Percentiles rank a stretch among this genome's conserved stretches.
phyloP scores from a whole-genome alignment of 208 protist species.

The Trypanosoma caninum region DNA sequence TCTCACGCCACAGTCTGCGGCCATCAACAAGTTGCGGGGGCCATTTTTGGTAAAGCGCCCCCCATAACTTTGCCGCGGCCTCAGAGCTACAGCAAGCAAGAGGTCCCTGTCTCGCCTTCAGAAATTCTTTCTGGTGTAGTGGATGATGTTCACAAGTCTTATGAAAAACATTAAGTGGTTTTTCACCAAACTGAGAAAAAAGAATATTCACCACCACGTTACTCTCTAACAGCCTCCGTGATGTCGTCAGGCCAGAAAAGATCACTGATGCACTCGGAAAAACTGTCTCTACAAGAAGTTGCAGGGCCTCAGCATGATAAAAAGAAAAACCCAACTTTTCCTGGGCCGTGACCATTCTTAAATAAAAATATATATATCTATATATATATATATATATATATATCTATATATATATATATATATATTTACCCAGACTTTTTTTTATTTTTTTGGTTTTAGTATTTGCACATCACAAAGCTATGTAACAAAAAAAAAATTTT shows the following conservation, averaged over 20 bases:
- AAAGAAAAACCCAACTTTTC: neutral
- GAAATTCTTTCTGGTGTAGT: neutral
- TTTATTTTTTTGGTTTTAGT: neutral
- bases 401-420: slow-evolving; percentile 15
- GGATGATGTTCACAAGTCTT: too few species aligned
- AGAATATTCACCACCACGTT: neutral
- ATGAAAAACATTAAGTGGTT: too few species aligned
- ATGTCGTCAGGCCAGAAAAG: neutral
- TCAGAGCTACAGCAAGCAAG: slow-evolving; percentile 3
- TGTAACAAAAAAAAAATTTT: neutral
- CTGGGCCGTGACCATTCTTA: neutral
- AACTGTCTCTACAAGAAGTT: slow-evolving; percentile 2
- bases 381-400: slow-evolving; percentile 19
- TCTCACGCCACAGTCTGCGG: slow-evolving; percentile 4
- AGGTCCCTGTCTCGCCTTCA: slow-evolving; percentile 12
- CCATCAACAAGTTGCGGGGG: slow-evolving; percentile 6
- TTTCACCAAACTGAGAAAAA: neutral
- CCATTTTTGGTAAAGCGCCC: slow-evolving; percentile 13
- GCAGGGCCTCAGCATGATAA: slow-evolving; percentile 10
- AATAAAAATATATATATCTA: slow-evolving; percentile 19
- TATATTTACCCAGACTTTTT: slow-evolving; percentile 6
- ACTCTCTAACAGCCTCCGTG: neutral
- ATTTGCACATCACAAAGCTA: neutral
- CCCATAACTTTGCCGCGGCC: neutral
- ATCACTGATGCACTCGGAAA: slow-evolving; percentile 20